Base-by-base conservation (phyloP, 2,329 filamentous ascomycete species). In the Diaporthe sp. region DNA sequence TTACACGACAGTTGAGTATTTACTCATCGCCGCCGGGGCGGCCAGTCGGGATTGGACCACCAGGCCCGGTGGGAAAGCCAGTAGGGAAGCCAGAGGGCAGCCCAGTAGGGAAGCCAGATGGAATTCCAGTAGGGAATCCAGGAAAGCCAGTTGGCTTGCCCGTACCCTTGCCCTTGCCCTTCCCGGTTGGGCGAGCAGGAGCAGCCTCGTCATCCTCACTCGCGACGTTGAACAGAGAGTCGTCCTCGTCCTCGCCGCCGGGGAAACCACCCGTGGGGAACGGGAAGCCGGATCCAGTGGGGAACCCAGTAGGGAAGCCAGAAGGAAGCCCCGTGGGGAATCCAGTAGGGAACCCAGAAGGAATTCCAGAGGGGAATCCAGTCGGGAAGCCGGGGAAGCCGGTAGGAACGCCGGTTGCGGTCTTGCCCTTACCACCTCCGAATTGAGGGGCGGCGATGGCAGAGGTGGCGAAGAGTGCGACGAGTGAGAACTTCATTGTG, bases 401-500 rank as follows among this genome's bases (percentile, higher is more conserved):
- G 6, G 58, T 44, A 8, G 58, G 58, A 17, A 65, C 2, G n/a
- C 60, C 42, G 5, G 42, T 67, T 22, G 28, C 15, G 2, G 22
- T 4, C 31, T 53, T 68, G 47, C 63, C 63, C 63, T 68, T 68
- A 6, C 58, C 71, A 28, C 13, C 15, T 22, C 47, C 58, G 28
- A 47, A 37, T 31, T 65, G 71, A 44, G 71, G 71, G 34, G 58
- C 71, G 10, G 71, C 71, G 58, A 73, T 57, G 71, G 58, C 71
- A 53, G 71, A 60, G 47, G 71, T 58, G 17, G 71, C 71, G 47
- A 73, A 73, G 58, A 73, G 31, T 5, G 71, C 47, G 71, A 73
- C 34, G 58, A 73, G 71, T 34, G 71, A 73, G 71, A 65, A 73
- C 71, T 73, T 65, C 71, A 73, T 73, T 15, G 49, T 73, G 71